Base-by-base conservation (phyloP, 768 basidiomycete species). In the Phylloporus sp. region DNA sequence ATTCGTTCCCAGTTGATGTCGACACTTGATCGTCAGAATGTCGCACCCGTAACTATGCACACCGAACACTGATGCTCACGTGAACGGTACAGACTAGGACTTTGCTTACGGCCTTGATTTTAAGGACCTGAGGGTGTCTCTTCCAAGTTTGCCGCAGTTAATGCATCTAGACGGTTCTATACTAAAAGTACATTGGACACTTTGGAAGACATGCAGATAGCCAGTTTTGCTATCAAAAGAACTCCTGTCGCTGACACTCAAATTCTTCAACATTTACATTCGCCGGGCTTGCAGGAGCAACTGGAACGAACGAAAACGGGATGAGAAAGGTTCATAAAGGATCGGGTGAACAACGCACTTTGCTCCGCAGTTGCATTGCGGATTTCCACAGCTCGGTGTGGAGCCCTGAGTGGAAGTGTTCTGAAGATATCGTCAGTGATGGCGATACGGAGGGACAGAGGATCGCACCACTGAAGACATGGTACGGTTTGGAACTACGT, bases 301-400 rank as follows among this genome's bases (percentile, higher is more conserved):
- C 55, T 55, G 28, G 22, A 2, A 11, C 22, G n/a, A 27, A 26
- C 17, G 18, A 29, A 3, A 6, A 38, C 5, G 22, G 36, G 5
- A 26, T 3, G 14, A 31, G 26, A 32, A n/a, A 18, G 9, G 17
- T 1, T 8, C 14, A 6, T 4, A 10, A 1, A 23, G 17, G 2
- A 10, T 11, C 2, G 3, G 14, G 14, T 24, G 10, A 21, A 24
- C 5, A 1, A 54, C 58, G 41, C n/a, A 54, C 58, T 26, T 49
- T 10, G 48, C 15, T 38, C 51, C 58, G 44, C 58, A 59, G 1
- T 24, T 5, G 49, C 55, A 57, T 8, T 37, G 45, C 23, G 48
- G 49, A 21, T 60, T 57, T 38, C 58, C 55, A 24, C 58, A 60
- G 29, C 37, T 43, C 23, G 54, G 42, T n/a, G 38, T 38, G 9